Evolutionary conservation across 2,329 filamentous ascomycete genomes (phyloP).

Genomic region (Gaeumannomyces tritici): DNA sequence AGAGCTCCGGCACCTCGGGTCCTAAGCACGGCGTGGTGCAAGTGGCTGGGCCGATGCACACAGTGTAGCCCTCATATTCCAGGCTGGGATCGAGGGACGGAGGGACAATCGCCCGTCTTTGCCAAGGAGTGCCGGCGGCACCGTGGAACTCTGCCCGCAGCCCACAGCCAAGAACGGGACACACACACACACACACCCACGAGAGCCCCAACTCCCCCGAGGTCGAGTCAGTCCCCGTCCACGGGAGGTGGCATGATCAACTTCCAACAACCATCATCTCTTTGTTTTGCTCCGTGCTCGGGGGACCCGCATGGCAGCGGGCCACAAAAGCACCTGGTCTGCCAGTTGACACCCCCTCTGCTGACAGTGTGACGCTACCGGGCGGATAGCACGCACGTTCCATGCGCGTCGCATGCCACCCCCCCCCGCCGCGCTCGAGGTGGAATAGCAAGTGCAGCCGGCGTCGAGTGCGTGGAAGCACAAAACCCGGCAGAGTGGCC

Average conservation of each 20-base stretch:
- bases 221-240: neutral
- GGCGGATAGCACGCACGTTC: neutral
- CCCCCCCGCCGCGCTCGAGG: neutral
- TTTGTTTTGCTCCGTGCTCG: neutral
- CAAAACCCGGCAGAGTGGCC: neutral
- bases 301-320: neutral
- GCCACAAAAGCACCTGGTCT: neutral
- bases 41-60: neutral
- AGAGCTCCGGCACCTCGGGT: too few species aligned
- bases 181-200: neutral
- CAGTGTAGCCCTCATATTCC: neutral
- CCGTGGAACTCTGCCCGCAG: neutral
- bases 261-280: neutral
- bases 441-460: neutral
- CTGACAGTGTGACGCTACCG: neutral
- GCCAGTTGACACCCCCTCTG: neutral
- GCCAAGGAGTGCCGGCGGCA: neutral
- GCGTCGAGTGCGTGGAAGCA: neutral
- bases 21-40: neutral
- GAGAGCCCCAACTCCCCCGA: neutral
- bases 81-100: neutral
- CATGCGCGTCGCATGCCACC: neutral
- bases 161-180: neutral
- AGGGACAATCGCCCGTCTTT: neutral
- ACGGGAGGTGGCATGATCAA: neutral